Conservation (phyloP, 2,329 filamentous ascomycete genomes). For the Allantophomopsis cytisporea region DNA sequence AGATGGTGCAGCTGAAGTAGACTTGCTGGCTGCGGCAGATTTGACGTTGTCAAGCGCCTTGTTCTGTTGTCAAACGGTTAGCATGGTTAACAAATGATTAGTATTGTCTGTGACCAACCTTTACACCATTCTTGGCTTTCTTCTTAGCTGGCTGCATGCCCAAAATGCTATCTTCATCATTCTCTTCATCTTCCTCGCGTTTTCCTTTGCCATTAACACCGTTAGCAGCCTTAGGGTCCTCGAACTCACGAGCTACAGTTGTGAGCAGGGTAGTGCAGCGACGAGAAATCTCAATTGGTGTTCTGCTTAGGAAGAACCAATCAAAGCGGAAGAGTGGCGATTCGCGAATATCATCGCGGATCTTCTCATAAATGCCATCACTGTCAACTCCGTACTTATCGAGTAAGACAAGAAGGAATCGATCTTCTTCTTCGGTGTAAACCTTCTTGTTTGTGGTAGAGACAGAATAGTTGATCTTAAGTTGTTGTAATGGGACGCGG, state of each 20-base stretch:
- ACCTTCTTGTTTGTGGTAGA: slow-evolving; percentile 99
- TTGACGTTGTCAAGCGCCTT: slow-evolving; percentile 88
- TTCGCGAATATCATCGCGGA: slow-evolving; percentile 93
- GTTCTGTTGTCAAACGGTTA: slow-evolving; percentile 43
- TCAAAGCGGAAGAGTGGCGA: slow-evolving; percentile 94
- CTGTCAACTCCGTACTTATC: slow-evolving; percentile 88
- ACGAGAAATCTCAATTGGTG: slow-evolving; percentile 81
- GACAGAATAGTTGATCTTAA: slow-evolving; percentile 98
- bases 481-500: slow-evolving; percentile 90
- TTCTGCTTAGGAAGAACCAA: slow-evolving; percentile 97
- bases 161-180: slow-evolving; percentile 70
- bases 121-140: slow-evolving; percentile 79
- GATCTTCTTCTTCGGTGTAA: slow-evolving; percentile 95
- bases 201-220: slow-evolving; percentile 52
- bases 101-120: slow-evolving; percentile 26
- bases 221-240: slow-evolving; percentile 41
- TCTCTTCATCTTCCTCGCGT: slow-evolving; percentile 72
- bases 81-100: slow-evolving; percentile 4
- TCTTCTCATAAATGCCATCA: slow-evolving; percentile 80
- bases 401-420: slow-evolving; percentile 85
- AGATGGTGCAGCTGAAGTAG: slow-evolving; percentile 63
- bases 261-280: slow-evolving; percentile 90
- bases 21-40: slow-evolving; percentile 52
- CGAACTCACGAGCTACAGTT: slow-evolving; percentile 90
- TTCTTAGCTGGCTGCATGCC: slow-evolving; percentile 83